Evolutionary conservation across 1,284 basidiomycete species (phyloP).

Genomic region (Hemileia vastatrix): DNA sequence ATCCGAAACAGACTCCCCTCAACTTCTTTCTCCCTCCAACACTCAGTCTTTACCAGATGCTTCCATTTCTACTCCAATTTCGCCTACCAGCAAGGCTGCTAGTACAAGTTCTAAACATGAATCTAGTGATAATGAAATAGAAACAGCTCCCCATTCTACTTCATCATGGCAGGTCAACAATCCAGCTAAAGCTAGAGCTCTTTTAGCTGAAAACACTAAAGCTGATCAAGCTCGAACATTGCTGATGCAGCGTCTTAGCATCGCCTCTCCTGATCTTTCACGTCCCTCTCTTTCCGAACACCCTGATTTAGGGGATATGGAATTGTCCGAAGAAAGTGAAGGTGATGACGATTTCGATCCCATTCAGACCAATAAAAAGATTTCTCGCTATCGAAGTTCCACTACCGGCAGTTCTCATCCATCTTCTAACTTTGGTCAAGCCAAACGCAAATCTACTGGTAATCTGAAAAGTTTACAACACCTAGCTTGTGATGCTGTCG

Average conservation of each 20-base stretch:
- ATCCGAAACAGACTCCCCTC: conserved; percentile 5
- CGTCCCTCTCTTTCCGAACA: conserved; percentile 32
- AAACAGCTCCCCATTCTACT: neutral
- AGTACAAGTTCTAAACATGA: no score
- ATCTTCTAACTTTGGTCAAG: neutral
- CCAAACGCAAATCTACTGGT: neutral
- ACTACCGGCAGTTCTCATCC: conserved; percentile 4
- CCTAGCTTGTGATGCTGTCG: conserved; percentile 5
- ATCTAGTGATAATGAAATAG: neutral
- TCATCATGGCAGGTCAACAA: neutral
- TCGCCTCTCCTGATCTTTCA: conserved; percentile 1
- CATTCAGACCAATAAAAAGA: no score
- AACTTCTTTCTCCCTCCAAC: conserved; percentile 1
- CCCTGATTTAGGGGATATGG: conserved; percentile 57
- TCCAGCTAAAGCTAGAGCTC: conserved; percentile 6
- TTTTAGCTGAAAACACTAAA: conserved; percentile 23
- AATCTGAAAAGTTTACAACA: neutral
- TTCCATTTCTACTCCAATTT: no score
- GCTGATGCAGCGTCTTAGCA: conserved; percentile 17
- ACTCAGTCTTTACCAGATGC: conserved; percentile 27
- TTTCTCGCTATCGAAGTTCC: no score
- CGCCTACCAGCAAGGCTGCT: neutral
- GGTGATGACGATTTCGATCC: conserved; percentile 53
- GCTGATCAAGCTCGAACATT: conserved; percentile 6
- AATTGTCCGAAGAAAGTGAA: conserved; percentile 71